phyloP scores from a whole-genome alignment of 1,284 basidiomycete genomes.

The Xerocomus nothofagi region DNA sequence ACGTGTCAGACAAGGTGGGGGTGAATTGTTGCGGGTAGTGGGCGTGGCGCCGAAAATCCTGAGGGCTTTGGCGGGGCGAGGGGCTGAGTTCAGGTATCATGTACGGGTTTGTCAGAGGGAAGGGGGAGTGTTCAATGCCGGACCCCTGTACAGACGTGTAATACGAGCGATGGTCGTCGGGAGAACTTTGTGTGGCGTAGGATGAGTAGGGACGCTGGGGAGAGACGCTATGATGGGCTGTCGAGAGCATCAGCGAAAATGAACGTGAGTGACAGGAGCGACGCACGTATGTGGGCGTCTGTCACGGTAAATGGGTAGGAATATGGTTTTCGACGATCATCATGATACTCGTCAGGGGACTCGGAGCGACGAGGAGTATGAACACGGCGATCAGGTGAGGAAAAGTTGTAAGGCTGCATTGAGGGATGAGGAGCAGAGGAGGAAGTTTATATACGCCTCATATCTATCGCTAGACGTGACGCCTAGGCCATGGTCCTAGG shows the following conservation, averaged over 20 bases:
- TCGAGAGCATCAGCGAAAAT: constrained; percentile 9
- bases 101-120: constrained; percentile 25
- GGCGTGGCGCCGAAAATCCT: constrained; percentile 33
- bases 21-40: constrained; percentile 43
- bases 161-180: constrained; percentile 30
- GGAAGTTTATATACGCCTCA: no score
- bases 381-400: no score
- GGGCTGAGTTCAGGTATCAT: constrained; percentile 22
- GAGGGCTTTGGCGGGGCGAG: constrained; percentile 33
- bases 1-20: constrained; percentile 54
- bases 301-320: no score
- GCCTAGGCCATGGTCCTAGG: no score
- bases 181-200: constrained; percentile 24
- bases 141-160: constrained; percentile 23
- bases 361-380: no score
- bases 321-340: no score
- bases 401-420: no score
- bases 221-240: constrained; percentile 25
- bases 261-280: constrained; percentile 4
- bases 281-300: no score
- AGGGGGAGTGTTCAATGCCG: constrained; percentile 23
- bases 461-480: no score
- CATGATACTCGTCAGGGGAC: no score
- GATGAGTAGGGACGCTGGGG: constrained; percentile 23
- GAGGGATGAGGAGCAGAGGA: no score